Percentiles rank a stretch among this genome's conserved stretches.
These are phyloP conservation scores for Trichosanthes cucumerina DNA, from an alignment of 306 rosid genomes.

Conservation along the genomic window DNA sequence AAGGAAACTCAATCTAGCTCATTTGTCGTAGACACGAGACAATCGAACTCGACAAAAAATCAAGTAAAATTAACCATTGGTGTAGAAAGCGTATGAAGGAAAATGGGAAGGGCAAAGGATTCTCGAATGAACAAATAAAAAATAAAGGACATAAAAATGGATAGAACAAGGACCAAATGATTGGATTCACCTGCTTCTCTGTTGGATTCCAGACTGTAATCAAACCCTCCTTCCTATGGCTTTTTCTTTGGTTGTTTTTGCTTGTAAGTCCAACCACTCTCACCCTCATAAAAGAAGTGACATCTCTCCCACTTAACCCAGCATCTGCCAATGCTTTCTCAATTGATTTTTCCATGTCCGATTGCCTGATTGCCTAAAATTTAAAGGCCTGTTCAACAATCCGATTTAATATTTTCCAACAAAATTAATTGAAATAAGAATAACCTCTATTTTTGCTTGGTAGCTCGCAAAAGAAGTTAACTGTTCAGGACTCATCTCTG, in stretches of 20 bases:
- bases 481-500: constrained; percentile 85
- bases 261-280: constrained; percentile 64
- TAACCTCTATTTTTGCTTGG: constrained; percentile 64
- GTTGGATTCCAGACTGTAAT: constrained; percentile 89
- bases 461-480: constrained; percentile 57
- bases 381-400: constrained; percentile 21
- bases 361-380: constrained; percentile 56
- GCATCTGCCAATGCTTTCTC: constrained; percentile 70
- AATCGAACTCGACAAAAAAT: background rate
- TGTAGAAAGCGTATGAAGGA: background rate
- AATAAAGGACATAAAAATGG: background rate
- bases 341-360: constrained; percentile 58
- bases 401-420: background rate
- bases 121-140: background rate
- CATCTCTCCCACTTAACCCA: constrained; percentile 56
- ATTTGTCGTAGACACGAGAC: background rate
- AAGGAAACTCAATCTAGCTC: constrained; percentile 4
- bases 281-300: constrained; percentile 64
- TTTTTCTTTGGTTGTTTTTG: constrained; percentile 22
- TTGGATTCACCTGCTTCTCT: constrained; percentile 43
- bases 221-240: constrained; percentile 53
- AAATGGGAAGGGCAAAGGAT: background rate
- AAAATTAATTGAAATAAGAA: background rate
- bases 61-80: background rate
- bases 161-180: background rate